A percentile compares a stretch with the other conserved stretches of the same genome.
Conservation (phyloP, 768 basidiomycete species). For the Lactarius sp. region DNA sequence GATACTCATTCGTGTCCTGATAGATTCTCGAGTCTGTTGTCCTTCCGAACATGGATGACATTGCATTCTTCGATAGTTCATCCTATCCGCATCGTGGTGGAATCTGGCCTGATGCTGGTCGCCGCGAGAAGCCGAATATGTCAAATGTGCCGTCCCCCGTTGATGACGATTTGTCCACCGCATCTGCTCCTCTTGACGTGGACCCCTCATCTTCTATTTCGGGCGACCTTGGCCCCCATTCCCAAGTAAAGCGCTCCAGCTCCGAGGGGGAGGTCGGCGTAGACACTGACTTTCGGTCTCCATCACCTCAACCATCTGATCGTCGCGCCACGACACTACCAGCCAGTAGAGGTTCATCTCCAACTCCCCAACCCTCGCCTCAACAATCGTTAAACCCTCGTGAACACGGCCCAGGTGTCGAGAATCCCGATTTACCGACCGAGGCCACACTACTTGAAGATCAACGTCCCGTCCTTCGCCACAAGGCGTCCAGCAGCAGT, state of each 20-base stretch:
- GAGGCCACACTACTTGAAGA: constrained; percentile 4
- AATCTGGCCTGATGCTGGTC: constrained; percentile 77
- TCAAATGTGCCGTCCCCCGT: constrained; percentile 1
- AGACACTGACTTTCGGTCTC: neutral
- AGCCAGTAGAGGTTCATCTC: constrained; percentile 13
- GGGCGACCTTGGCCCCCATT: constrained; percentile 23
- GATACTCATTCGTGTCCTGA: constrained; percentile 12
- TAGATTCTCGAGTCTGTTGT: constrained; percentile 94
- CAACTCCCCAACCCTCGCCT: constrained; percentile 3
- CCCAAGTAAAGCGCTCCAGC: constrained; percentile 30
- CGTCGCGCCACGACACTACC: neutral
- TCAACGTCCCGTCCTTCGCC: constrained; percentile 13
- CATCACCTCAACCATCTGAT: neutral
- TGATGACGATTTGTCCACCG: constrained; percentile 31
- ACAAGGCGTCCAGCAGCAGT: constrained; percentile 14
- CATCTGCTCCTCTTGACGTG: constrained; percentile 35
- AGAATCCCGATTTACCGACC: neutral
- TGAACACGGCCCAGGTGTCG: neutral
- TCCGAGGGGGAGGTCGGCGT: constrained; percentile 32
- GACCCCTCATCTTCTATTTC: constrained; percentile 21
- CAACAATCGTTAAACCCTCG: neutral
- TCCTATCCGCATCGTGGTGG: constrained; percentile 70
- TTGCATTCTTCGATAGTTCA: constrained; percentile 86
- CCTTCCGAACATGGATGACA: constrained; percentile 97
- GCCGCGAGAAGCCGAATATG: constrained; percentile 34